These are phyloP conservation scores for Dothidotthia symphoricarpi DNA, from an alignment of 2,329 filamentous ascomycete genomes.

Conservation along the genomic window DNA sequence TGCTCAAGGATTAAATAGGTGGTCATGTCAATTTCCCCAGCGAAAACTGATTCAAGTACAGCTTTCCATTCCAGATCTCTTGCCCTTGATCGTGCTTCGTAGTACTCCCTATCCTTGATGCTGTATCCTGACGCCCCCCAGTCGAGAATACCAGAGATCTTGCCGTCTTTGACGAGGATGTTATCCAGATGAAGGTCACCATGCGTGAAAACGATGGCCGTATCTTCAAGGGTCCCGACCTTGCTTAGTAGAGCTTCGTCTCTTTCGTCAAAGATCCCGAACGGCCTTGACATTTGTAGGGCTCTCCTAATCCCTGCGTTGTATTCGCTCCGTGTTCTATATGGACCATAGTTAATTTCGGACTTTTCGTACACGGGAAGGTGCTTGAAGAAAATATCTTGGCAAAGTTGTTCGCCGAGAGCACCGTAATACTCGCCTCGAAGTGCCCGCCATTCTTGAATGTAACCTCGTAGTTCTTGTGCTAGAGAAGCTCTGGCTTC, in stretches of 20 bases:
- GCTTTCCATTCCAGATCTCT: neutral
- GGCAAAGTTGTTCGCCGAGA: no score
- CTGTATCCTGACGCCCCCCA: neutral
- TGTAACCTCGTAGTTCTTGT: no score
- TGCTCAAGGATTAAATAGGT: no score
- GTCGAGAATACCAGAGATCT: neutral
- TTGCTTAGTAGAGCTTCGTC: neutral
- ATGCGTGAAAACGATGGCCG: conserved; percentile 3
- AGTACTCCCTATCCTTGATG: neutral
- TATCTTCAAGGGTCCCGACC: neutral
- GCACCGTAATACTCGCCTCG: no score
- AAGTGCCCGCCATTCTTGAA: no score
- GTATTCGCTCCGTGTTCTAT: neutral
- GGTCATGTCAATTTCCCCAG: neutral
- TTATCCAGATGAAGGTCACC: conserved; percentile 4
- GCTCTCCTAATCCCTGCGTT: neutral
- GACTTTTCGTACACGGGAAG: no score
- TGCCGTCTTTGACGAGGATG: conserved; percentile 1
- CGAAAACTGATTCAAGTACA: neutral
- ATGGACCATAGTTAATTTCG: no score
- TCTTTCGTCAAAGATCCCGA: neutral
- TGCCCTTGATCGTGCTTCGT: conserved; percentile 1
- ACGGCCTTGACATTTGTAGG: neutral
- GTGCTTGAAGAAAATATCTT: no score
- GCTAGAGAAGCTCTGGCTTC: no score